Evolutionary conservation across 106 monocot genomes (phyloP).

Genomic region (Allium fistulosum): DNA sequence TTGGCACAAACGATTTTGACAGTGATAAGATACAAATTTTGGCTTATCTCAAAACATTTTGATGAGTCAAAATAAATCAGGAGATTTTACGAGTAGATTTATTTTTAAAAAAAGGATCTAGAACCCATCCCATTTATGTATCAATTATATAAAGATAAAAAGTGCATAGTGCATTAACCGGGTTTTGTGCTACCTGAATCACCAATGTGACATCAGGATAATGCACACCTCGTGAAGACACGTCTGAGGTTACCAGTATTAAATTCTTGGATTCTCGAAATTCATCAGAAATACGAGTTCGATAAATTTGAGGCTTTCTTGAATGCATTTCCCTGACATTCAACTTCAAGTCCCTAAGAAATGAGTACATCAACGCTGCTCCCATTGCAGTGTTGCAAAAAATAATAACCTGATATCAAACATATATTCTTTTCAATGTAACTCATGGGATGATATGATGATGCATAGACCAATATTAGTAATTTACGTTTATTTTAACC

Average conservation of each 20-base stretch:
- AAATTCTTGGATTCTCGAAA: conserved; percentile 70
- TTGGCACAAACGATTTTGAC: too few relatives aligned
- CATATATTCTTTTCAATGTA: too few relatives aligned
- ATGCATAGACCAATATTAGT: neutral
- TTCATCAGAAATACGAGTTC: conserved; percentile 78
- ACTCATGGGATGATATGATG: too few relatives aligned
- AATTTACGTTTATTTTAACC: conserved; percentile 24
- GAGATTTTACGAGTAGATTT: too few relatives aligned
- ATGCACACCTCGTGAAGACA: conserved; percentile 76
- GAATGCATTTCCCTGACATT: conserved; percentile 95
- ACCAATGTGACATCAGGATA: conserved; percentile 98
- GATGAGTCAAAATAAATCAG: too few relatives aligned
- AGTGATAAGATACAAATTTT: too few relatives aligned
- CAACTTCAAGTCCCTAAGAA: conserved; percentile 78
- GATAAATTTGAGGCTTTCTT: conserved; percentile 85
- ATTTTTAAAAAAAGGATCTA: too few relatives aligned
- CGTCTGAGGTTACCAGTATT: conserved; percentile 91
- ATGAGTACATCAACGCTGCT: conserved; percentile 47
- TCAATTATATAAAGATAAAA: too few relatives aligned
- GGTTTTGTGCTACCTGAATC: conserved; percentile 55
- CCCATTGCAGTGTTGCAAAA: conserved; percentile 95
- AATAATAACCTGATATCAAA: conserved; percentile 58
- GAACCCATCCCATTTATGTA: too few relatives aligned
- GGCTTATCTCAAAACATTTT: too few relatives aligned
- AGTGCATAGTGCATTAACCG: too few relatives aligned